Conservation (phyloP, 2,329 filamentous ascomycete species). For the Fusarium anthophilum region DNA sequence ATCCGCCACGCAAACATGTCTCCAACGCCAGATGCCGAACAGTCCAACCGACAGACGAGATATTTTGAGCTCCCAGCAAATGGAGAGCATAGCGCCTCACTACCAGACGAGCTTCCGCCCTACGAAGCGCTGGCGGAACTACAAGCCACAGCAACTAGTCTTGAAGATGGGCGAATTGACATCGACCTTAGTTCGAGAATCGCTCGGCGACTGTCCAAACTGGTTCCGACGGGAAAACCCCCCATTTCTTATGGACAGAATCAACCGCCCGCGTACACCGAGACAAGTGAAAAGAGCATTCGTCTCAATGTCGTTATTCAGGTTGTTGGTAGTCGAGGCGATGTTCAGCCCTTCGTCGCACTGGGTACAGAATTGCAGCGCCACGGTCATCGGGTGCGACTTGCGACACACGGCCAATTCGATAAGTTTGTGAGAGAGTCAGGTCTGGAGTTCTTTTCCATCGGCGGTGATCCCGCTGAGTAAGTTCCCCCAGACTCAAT, state of each 20-base stretch:
- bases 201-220: neutral
- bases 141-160: neutral
- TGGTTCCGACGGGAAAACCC: neutral
- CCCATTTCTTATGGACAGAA: neutral
- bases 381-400: constrained; percentile 24
- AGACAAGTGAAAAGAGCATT: neutral
- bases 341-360: constrained; percentile 25
- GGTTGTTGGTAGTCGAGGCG: constrained; percentile 21
- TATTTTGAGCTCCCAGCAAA: neutral
- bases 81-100: neutral
- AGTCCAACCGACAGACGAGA: neutral
- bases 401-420: constrained; percentile 24
- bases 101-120: neutral
- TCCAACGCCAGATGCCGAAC: neutral
- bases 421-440: neutral
- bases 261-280: neutral
- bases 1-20: neutral
- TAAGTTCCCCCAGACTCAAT: fast-evolving
- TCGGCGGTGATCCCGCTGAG: constrained; percentile 21
- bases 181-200: constrained; percentile 10
- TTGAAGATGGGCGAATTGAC: constrained; percentile 15
- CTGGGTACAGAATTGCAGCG: constrained; percentile 9
- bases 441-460: constrained; percentile 9
- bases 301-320: constrained; percentile 27
- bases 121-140: neutral